Base-by-base conservation (phyloP, 2,329 filamentous ascomycete species). In the Monilinia laxa region DNA sequence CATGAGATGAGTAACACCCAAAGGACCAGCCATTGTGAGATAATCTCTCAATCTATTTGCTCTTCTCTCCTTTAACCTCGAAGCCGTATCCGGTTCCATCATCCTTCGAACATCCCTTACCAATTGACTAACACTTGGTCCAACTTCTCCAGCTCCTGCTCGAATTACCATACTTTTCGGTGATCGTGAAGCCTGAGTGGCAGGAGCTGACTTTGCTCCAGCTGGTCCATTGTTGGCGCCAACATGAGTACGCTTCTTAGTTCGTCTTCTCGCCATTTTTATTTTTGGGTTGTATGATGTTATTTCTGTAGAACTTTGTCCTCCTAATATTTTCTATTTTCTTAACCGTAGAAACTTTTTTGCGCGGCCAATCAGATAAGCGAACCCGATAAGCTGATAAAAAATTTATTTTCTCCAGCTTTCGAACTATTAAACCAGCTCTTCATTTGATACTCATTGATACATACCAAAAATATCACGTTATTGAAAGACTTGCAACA, bases 91-190 rank as follows among this genome's bases (percentile, higher is more conserved):
- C 0, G 95, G 95, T 79, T 98, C 93, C 93, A 99, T 96, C 81
- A 98, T 94, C 65, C 85, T 84, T 73, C 95, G 88, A 68, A 98
- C 91, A 80, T 99, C 95, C 73, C 90, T 88, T 28, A 94, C 93
- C 73, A 99, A 83, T 80, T 98, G 93, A 77, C 90, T 94, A 74
- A 99, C 86, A 77, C 91, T 96, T 68, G 92, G 87, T 67, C 95
- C 95, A 63, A 99, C 92, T 77, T 97, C 92, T 74, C 93, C 91
- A 73, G 93, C 94, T 74, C 95, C 95, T 75, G 97, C 93, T 73
- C 95, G 91, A 79, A 99, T 97, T 67, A 99, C 94, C 94, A 99
- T 97, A 77, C 90, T 96, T 84, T 97, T 97, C 45, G 95, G 95
- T 62, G 88, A 84, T 71, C 88, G 87, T 64, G 85, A 82, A 51